Conservation (phyloP, 352 stramenopile species). For the Phytophthora melonis region DNA sequence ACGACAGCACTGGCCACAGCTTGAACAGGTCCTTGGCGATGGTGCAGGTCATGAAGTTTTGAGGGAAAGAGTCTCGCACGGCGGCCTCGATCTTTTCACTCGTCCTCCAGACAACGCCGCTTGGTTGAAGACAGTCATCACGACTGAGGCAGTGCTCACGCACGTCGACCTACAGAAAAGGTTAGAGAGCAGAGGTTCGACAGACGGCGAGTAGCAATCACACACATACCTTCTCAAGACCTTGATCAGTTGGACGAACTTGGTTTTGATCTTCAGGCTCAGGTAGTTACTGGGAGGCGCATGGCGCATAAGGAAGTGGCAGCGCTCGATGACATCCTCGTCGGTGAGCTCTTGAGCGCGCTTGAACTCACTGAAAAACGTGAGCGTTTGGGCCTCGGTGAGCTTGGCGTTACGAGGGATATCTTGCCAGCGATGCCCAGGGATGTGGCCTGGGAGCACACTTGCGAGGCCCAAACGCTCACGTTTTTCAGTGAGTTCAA, state of each 20-base stretch:
- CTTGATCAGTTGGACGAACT: not conserved
- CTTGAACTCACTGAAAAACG: constrained; percentile 1
- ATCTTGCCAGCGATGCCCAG: not conserved
- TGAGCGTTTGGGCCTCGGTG: constrained; percentile 4
- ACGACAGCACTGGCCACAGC: not conserved
- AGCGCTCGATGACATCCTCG: not conserved
- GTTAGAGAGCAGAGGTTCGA: not conserved
- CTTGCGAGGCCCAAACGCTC: constrained; percentile 6
- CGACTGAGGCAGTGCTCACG: not conserved
- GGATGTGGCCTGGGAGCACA: not conserved
- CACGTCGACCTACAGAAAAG: not conserved
- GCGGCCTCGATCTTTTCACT: not conserved
- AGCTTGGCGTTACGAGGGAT: constrained; percentile 8
- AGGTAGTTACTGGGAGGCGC: not conserved
- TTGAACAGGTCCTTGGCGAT: not conserved
- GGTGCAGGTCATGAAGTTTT: not conserved
- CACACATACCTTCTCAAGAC: not conserved
- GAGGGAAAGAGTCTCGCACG: not conserved
- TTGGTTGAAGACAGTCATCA: not conserved
- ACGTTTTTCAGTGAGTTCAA: constrained; percentile 1
- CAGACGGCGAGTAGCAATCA: not conserved
- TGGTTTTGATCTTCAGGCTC: not conserved
- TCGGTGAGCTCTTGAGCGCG: not conserved
- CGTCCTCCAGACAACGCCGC: not conserved
- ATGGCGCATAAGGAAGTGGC: not conserved